Conservation (phyloP, 176 grass and related monocot genomes). For the Chloris gayana region DNA sequence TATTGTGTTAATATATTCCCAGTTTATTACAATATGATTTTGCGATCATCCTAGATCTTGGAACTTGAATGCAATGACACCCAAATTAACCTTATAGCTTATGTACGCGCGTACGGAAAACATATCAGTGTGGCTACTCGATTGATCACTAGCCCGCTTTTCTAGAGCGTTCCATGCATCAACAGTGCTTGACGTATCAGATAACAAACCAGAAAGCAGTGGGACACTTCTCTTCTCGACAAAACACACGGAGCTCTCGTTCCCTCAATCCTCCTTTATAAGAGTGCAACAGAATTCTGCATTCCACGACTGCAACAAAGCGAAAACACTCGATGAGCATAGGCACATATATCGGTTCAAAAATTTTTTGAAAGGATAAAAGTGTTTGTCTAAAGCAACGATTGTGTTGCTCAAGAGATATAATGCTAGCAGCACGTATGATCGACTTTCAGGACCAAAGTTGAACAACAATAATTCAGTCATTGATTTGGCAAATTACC, state of each 20-base stretch:
- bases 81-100: not conserved
- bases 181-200: conserved; percentile 15
- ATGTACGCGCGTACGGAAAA: too few species aligned
- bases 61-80: not conserved
- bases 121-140: not conserved
- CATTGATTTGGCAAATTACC: not conserved
- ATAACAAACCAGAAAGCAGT: conserved; percentile 27
- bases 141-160: not conserved
- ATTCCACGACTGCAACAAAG: conserved; percentile 45
- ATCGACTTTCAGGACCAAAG: not conserved
- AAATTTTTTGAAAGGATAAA: not conserved
- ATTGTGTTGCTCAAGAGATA: conserved; percentile 3
- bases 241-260: conserved; percentile 19
- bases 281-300: conserved; percentile 31
- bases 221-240: conserved; percentile 14
- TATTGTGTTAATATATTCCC: not conserved
- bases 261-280: conserved; percentile 18
- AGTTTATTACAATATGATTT: not conserved
- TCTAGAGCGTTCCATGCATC: conserved; percentile 51
- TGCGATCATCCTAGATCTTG: not conserved
- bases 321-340: conserved; percentile 31
- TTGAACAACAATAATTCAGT: conserved; percentile 20
- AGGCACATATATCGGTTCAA: conserved; percentile 14
- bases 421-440: conserved; percentile 3
- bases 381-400: conserved; percentile 19